Base-by-base conservation (phyloP, 2,329 filamentous ascomycete genomes). In the Niveomyces coronatus region DNA sequence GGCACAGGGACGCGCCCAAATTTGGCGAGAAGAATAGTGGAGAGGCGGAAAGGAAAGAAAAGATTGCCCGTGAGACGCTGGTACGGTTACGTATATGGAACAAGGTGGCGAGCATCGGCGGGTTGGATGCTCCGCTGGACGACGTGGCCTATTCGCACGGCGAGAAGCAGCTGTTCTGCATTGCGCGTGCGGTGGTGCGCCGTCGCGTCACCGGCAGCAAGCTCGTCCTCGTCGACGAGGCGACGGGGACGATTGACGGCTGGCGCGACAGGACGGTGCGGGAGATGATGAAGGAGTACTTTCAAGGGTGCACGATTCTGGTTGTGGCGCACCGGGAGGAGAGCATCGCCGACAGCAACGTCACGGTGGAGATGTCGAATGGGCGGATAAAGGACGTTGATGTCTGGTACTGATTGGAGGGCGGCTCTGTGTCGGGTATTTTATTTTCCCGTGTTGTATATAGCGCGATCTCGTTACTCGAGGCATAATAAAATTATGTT, bases 91-190 rank as follows among this genome's bases (percentile, higher is more conserved):
- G 20, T 5, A 31, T 37, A 10, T 37, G 35, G 35, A 29, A 37
- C 8, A 10, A 31, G 20, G 7, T 37, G 8, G 24, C 24, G 15
- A 13, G 10, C 3, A 26, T 18, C 15, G 31, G 31, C 10, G 37
- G 37, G 1, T 8, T 40, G 16, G 26, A 26, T 11, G 18, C 31
- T 0, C 11, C 19, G 2, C 10, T 30, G 7, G 13, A 28, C 3
- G n/a, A 29, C 1, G 13, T 30, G 3, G 37, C 30, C 3, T 34
- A 28, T 11, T 39, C 37, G n/a, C 23, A 39, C 15, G 37, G 37
- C n/a, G 30, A 39, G n/a, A 39, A n/a, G 23, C 37, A 39, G 9
- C 18, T 39, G 16, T 10, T 39, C n/a, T 33, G 37, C 11, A 33
- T 39, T 16, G 37, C 37, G 14, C 30, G 37, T 7, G 37, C 37